Evolutionary conservation across 192 early-diverging fungal genomes (phyloP).

Genomic region (Backusella australiensis): DNA sequence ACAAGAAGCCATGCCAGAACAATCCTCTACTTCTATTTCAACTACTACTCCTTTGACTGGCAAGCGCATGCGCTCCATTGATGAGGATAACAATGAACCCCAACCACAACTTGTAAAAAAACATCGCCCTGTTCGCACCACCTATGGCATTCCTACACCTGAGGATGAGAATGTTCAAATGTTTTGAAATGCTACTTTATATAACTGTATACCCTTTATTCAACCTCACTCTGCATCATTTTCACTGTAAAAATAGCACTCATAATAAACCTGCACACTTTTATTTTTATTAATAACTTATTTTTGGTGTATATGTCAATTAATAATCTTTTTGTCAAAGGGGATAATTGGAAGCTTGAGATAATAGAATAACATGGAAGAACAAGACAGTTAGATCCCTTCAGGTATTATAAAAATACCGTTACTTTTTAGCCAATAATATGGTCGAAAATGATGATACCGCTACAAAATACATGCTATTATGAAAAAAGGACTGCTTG

Average conservation of each 20-base stretch:
- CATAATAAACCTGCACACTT: not conserved
- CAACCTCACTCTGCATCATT: not conserved
- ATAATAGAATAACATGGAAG: not conserved
- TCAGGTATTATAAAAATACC: not conserved
- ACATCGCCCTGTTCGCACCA: not conserved
- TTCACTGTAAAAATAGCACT: constrained; percentile 8
- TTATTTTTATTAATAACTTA: not conserved
- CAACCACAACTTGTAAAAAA: not conserved
- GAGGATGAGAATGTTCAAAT: constrained; percentile 14
- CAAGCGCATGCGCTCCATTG: not conserved
- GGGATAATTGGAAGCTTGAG: not conserved
- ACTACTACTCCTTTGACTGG: not conserved
- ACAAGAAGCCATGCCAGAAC: constrained; percentile 7
- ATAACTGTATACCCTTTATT: not conserved
- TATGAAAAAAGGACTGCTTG: not conserved
- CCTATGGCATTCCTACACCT: constrained; percentile 10
- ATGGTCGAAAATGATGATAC: not conserved
- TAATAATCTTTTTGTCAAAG: not conserved
- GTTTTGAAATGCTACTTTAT: not conserved
- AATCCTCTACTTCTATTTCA: not conserved
- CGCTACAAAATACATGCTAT: not conserved
- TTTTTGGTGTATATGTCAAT: not conserved
- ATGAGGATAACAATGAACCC: not conserved
- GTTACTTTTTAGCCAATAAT: not conserved
- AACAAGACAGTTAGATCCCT: not conserved